A percentile compares a stretch with the other conserved stretches of the same genome.
Conservation (phyloP, 2,329 filamentous ascomycete genomes). For the Paecilomyces niveus region DNA sequence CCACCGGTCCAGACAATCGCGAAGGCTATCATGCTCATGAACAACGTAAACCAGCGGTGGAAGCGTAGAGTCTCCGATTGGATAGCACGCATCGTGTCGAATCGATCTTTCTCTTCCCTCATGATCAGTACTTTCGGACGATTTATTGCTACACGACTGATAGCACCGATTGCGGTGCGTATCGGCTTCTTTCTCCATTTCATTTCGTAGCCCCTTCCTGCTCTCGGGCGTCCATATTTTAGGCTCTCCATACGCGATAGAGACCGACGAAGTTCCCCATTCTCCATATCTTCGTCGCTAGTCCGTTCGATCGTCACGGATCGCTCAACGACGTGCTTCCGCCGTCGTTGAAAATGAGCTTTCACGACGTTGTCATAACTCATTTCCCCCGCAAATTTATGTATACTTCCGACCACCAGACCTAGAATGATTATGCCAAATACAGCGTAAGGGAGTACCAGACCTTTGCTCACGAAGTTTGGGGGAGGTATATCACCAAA, state of each 20-base stretch:
- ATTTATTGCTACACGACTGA: conserved; percentile 9
- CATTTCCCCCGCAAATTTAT: conserved; percentile 56
- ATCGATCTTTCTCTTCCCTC: conserved; percentile 62
- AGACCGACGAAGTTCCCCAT: neutral
- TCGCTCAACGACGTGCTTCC: conserved; percentile 47
- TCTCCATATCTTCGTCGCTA: conserved; percentile 18
- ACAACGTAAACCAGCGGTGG: conserved; percentile 67
- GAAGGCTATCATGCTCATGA: conserved; percentile 61
- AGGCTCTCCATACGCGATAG: conserved; percentile 9
- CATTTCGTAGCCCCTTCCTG: conserved; percentile 1
- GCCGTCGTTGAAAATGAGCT: conserved; percentile 50
- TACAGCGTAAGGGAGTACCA: conserved; percentile 78
- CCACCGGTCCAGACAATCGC: conserved; percentile 72
- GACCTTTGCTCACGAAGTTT: conserved; percentile 54
- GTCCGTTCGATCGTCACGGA: conserved; percentile 38
- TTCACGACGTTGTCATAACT: conserved; percentile 56
- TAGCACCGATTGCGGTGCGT: conserved; percentile 15
- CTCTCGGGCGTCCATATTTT: neutral
- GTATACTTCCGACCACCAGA: conserved; percentile 74
- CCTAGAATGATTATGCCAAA: conserved; percentile 78
- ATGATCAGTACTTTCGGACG: conserved; percentile 48
- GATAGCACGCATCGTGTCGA: conserved; percentile 73
- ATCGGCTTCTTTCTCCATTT: conserved; percentile 10
- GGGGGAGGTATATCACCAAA: conserved; percentile 56
- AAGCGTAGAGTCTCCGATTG: conserved; percentile 59